phyloP scores from a whole-genome alignment of 345 rosid genomes.

The Eucalyptus regnans region DNA sequence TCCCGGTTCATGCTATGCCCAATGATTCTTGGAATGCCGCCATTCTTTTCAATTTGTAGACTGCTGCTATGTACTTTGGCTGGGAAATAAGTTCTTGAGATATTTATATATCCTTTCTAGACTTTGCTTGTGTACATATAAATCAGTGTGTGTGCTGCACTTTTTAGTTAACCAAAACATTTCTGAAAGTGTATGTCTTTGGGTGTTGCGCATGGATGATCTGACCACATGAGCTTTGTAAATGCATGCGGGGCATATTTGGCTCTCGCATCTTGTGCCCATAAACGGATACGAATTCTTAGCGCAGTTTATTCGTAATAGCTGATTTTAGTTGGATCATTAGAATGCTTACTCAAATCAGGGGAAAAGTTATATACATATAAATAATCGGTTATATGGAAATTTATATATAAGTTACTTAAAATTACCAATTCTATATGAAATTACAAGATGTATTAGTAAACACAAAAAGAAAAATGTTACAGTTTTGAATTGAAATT shows the following conservation, averaged over 20 bases:
- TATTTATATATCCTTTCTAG: not conserved
- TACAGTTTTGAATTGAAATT: not conserved
- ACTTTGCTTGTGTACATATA: not conserved
- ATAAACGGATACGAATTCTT: not conserved
- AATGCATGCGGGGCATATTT: not conserved
- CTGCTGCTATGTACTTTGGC: not conserved
- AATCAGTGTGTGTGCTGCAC: not conserved
- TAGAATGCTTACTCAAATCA: not conserved
- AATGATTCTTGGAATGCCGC: slow-evolving; percentile 13
- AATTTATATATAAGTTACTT: not conserved
- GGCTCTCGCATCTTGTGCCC: not conserved
- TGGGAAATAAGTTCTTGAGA: not conserved
- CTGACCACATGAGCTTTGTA: not conserved
- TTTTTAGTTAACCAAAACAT: not conserved
- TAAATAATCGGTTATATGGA: not conserved
- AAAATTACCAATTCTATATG: not conserved
- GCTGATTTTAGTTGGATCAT: not conserved
- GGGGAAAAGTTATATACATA: not conserved
- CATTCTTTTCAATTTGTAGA: not conserved
- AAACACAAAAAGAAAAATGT: not conserved
- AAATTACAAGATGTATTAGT: not conserved
- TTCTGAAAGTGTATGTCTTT: not conserved
- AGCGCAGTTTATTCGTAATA: not conserved
- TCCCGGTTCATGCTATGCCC: slow-evolving; percentile 78
- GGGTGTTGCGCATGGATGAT: not conserved